A percentile compares a stretch with the other conserved stretches of the same genome.
These are phyloP conservation scores for Mortierella sp. DNA, from an alignment of 371 early-diverging fungal genomes.

Conservation along the genomic window DNA sequence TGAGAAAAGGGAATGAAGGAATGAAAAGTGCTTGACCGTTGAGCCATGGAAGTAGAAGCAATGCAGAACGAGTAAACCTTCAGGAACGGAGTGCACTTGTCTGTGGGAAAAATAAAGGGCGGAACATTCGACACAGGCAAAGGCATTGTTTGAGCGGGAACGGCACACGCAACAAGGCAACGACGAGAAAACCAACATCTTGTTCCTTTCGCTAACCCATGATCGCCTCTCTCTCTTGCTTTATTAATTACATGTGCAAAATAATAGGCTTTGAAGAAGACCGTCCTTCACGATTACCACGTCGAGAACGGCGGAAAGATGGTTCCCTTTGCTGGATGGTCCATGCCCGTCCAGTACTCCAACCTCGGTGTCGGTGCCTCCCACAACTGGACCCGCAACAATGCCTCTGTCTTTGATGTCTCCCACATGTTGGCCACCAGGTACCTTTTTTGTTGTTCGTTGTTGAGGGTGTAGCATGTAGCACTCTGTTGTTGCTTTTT, in stretches of 20 bases:
- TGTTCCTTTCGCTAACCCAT: neutral
- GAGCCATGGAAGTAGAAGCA: neutral
- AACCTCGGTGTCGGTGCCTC: constrained; percentile 88
- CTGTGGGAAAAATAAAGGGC: too few species aligned
- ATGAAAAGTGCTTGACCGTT: neutral
- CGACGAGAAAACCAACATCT: neutral
- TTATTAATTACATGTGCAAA: neutral
- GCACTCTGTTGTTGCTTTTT: neutral
- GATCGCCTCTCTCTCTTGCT: too few species aligned
- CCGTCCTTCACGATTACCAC: constrained; percentile 94
- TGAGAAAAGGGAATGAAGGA: neutral
- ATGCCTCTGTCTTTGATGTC: constrained; percentile 97
- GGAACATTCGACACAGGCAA: too few species aligned
- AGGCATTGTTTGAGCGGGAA: too few species aligned
- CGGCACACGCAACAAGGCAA: too few species aligned
- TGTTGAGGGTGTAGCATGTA: neutral
- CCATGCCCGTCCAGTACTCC: constrained; percentile 95
- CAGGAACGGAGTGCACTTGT: neutral
- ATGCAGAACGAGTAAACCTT: neutral
- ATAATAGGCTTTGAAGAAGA: constrained; percentile 71
- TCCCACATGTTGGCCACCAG: constrained; percentile 98
- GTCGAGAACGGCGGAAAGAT: constrained; percentile 93
- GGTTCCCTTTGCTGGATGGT: constrained; percentile 98
- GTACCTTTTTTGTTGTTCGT: constrained; percentile 54
- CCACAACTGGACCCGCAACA: constrained; percentile 91